Conservation (phyloP, 225 moss, liverwort and hornwort species). For the Pseudoscleropodium purum region DNA sequence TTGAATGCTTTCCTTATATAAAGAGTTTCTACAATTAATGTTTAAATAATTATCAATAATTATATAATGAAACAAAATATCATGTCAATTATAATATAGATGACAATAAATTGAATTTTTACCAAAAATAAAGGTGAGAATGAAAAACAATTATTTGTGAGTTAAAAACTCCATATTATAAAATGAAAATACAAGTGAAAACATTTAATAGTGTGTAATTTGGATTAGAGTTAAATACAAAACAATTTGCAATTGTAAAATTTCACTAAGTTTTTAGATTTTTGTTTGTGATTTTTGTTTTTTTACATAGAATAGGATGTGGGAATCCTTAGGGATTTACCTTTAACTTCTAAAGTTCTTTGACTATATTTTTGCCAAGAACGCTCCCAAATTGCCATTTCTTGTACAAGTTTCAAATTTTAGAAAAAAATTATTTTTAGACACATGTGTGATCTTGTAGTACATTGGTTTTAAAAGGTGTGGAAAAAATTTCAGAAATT, state of each 20-base stretch:
- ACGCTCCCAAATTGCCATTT: too few species aligned
- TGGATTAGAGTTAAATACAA: background rate
- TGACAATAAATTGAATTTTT: background rate
- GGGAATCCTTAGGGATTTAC: too few species aligned
- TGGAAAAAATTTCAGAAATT: too few species aligned
- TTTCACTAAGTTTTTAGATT: background rate
- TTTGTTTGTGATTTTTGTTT: background rate
- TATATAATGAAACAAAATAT: background rate
- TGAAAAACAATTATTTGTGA: background rate
- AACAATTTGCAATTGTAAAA: background rate
- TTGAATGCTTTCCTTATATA: background rate
- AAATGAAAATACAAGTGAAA: background rate
- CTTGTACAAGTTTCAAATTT: too few species aligned
- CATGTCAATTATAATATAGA: background rate
- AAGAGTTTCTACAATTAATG: too few species aligned
- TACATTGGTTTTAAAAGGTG: too few species aligned
- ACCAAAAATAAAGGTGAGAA: background rate
- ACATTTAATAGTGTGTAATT: background rate
- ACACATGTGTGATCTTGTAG: too few species aligned
- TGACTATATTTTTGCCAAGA: too few species aligned
- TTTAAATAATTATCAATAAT: background rate
- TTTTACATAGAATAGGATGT: background rate
- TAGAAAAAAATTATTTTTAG: too few species aligned
- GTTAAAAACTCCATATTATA: too few species aligned
- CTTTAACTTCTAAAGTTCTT: too few species aligned